A percentile compares a stretch with the other conserved stretches of the same genome.
These are phyloP conservation scores for Sarocladium oryzae DNA, from an alignment of 2,329 filamentous ascomycete genomes.

Conservation along the genomic window DNA sequence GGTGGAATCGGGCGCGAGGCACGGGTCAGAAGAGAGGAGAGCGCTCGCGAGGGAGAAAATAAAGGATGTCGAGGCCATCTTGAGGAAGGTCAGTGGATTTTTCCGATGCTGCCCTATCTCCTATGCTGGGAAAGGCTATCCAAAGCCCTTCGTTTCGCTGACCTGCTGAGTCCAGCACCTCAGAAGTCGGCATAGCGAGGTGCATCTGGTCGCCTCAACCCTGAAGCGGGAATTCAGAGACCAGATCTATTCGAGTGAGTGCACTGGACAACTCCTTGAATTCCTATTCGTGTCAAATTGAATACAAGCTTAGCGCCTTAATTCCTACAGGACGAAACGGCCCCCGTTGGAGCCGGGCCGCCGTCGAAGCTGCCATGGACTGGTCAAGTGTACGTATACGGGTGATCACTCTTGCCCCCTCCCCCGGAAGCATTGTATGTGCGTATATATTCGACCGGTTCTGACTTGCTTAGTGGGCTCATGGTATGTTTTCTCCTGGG, in stretches of 20 bases:
- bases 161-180: slow-evolving; percentile 2
- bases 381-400: slow-evolving; percentile 2
- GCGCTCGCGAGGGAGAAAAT: slow-evolving; percentile 25
- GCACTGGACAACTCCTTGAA: background rate
- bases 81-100: slow-evolving; percentile 23
- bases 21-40: slow-evolving; percentile 29
- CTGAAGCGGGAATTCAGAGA: background rate
- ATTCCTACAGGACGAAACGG: background rate
- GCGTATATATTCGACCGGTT: no score
- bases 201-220: background rate
- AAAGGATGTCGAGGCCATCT: slow-evolving; percentile 22
- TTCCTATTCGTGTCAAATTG: no score
- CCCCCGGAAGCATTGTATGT: no score
- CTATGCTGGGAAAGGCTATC: no score
- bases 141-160: no score
- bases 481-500: slow-evolving; percentile 13
- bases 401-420: no score
- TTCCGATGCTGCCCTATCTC: no score
- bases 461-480: slow-evolving; percentile 22
- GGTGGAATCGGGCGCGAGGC: slow-evolving; percentile 35
- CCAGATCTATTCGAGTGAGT: background rate
- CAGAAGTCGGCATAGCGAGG: background rate
- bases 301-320: background rate
- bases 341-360: background rate
- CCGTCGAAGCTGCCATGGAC: background rate